Conservation (phyloP, 2,329 filamentous ascomycete genomes). For the Lasiodiplodia gonubiensis region DNA sequence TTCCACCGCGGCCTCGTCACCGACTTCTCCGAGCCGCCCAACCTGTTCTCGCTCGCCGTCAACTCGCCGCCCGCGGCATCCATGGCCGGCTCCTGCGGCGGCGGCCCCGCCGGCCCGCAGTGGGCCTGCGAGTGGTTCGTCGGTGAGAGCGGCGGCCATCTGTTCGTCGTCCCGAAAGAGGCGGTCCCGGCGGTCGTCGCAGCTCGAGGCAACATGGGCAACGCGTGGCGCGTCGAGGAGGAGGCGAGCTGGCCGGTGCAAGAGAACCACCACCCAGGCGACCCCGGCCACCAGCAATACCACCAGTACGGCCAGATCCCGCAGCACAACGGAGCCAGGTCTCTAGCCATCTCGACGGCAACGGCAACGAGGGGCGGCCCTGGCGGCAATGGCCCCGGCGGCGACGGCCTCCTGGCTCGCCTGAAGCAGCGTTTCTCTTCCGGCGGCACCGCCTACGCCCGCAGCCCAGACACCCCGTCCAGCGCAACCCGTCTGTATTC, state of each 20-base stretch:
- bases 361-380: background rate
- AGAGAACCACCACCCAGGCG: background rate
- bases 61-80: constrained; percentile 60
- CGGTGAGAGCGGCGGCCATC: constrained; percentile 24
- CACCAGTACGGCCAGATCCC: constrained; percentile 8
- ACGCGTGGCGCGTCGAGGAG: constrained; percentile 22
- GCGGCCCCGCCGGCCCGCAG: constrained; percentile 13
- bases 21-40: constrained; percentile 79
- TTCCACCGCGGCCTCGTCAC: constrained; percentile 68
- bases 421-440: constrained; percentile 10
- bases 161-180: constrained; percentile 24
- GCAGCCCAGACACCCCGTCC: constrained; percentile 6
- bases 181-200: constrained; percentile 12
- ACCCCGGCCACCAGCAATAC: background rate
- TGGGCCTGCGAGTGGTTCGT: constrained; percentile 24
- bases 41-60: constrained; percentile 73
- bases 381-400: background rate
- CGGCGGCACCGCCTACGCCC: background rate
- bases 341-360: constrained; percentile 12
- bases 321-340: background rate
- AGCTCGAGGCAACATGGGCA: constrained; percentile 4
- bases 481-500: background rate
- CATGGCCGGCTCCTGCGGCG: constrained; percentile 24
- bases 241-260: constrained; percentile 13
- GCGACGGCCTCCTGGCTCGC: background rate